Evolutionary conservation across 2,329 filamentous ascomycete genomes (phyloP).

Genomic region (Colletotrichum liaoningense): DNA sequence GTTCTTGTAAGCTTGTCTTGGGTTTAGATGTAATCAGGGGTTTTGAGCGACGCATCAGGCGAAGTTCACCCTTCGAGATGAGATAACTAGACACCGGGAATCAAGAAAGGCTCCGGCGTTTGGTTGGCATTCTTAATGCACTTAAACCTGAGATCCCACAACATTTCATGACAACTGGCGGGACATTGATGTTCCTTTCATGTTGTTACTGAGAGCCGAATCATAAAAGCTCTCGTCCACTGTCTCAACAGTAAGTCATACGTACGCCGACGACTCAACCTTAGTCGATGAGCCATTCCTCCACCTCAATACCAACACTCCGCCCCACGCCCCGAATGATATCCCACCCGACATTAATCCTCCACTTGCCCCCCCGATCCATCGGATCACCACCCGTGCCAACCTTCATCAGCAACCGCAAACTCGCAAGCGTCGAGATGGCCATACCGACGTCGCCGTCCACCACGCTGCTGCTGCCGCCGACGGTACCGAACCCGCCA

Average conservation of each 20-base stretch:
- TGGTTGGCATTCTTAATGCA: no score
- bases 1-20: not conserved
- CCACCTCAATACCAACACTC: conserved; percentile 80
- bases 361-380: conserved; percentile 79
- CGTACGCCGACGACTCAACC: no score
- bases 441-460: conserved; percentile 71
- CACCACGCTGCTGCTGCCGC: conserved; percentile 43
- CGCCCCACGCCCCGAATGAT: conserved; percentile 76
- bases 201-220: not conserved
- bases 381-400: conserved; percentile 71
- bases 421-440: conserved; percentile 78
- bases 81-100: not conserved
- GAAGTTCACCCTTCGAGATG: not conserved
- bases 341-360: conserved; percentile 84
- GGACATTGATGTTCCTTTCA: not conserved
- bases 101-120: not conserved
- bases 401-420: conserved; percentile 76
- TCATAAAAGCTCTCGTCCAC: no score
- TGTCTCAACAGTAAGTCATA: not conserved
- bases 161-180: not conserved
- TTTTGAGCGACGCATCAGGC: not conserved
- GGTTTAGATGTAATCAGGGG: not conserved
- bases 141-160: not conserved
- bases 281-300: conserved; percentile 80
- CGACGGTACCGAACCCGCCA: conserved; percentile 48